These are phyloP conservation scores for Cryphonectria nitschkei DNA, from an alignment of 2,329 filamentous ascomycete genomes.

Conservation along the genomic window DNA sequence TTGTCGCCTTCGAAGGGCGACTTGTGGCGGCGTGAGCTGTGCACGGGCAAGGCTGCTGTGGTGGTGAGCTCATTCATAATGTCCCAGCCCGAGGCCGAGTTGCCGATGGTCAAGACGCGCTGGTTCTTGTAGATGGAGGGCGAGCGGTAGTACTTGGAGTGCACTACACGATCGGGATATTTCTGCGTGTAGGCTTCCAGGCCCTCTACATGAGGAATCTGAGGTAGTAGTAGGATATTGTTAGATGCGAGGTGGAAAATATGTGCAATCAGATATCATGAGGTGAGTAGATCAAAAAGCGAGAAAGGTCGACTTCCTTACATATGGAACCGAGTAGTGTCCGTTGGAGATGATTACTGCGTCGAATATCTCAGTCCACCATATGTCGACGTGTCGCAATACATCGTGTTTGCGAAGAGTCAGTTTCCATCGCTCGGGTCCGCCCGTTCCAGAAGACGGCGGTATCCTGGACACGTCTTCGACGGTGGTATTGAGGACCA, in stretches of 20 bases:
- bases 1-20: slow-evolving; percentile 54
- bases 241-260: no score
- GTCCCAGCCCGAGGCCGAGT: slow-evolving; percentile 50
- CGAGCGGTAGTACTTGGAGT: slow-evolving; percentile 52
- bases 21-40: slow-evolving; percentile 54
- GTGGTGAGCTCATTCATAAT: slow-evolving; percentile 43
- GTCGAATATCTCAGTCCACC: slow-evolving; percentile 58
- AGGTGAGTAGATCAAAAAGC: not conserved
- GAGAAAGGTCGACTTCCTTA: slow-evolving; percentile 35
- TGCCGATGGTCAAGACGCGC: slow-evolving; percentile 46
- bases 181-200: slow-evolving; percentile 43
- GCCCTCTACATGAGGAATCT: slow-evolving; percentile 52
- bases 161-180: slow-evolving; percentile 46
- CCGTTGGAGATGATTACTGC: slow-evolving; percentile 49
- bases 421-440: slow-evolving; percentile 47
- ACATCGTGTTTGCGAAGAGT: slow-evolving; percentile 52
- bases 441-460: slow-evolving; percentile 8
- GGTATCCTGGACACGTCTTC: slow-evolving; percentile 49
- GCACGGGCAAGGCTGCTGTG: slow-evolving; percentile 47
- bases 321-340: slow-evolving; percentile 50
- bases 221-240: no score
- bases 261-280: not conserved
- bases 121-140: slow-evolving; percentile 40
- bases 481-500: slow-evolving; percentile 56
- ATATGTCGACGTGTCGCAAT: slow-evolving; percentile 48